Evolutionary conservation across 2,329 filamentous ascomycete species (phyloP).

Genomic region (Calonectria hongkongensis): DNA sequence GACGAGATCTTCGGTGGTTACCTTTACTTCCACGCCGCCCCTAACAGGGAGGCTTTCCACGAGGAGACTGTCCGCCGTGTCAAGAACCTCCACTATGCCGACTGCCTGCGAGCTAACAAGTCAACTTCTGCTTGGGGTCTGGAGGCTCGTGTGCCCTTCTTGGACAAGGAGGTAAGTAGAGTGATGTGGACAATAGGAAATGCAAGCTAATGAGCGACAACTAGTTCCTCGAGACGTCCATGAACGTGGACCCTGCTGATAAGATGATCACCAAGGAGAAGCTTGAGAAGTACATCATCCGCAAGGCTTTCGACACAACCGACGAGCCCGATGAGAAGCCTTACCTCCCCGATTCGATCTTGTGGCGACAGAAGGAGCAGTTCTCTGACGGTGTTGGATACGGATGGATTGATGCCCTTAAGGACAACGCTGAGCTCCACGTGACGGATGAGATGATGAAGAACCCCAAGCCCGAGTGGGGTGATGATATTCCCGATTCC

Average conservation of each 20-base stretch:
- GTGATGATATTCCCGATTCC: constrained; percentile 91
- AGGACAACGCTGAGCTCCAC: constrained; percentile 92
- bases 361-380: constrained; percentile 99
- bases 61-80: constrained; percentile 94
- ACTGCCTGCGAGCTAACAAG: constrained; percentile 99
- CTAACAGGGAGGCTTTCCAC: constrained; percentile 94
- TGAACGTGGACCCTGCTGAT: constrained; percentile 95
- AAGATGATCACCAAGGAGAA: constrained; percentile 95
- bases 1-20: constrained; percentile 99
- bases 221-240: constrained; percentile 90
- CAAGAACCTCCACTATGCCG: constrained; percentile 97
- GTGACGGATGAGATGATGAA: constrained; percentile 99
- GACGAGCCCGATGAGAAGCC: constrained; percentile 87
- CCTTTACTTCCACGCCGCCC: constrained; percentile 97
- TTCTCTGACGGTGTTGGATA: constrained; percentile 99
- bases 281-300: constrained; percentile 98
- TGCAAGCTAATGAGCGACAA: constrained; percentile 46
- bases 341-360: constrained; percentile 96
- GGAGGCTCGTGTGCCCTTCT: constrained; percentile 97
- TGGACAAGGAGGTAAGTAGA: constrained; percentile 86
- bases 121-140: constrained; percentile 98
- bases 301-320: constrained; percentile 96
- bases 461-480: constrained; percentile 98
- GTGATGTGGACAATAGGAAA: neutral
- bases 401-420: constrained; percentile 98